Evolutionary conservation across 169 alveolate species (phyloP).

Genomic region (Plasmodium yoelii): DNA sequence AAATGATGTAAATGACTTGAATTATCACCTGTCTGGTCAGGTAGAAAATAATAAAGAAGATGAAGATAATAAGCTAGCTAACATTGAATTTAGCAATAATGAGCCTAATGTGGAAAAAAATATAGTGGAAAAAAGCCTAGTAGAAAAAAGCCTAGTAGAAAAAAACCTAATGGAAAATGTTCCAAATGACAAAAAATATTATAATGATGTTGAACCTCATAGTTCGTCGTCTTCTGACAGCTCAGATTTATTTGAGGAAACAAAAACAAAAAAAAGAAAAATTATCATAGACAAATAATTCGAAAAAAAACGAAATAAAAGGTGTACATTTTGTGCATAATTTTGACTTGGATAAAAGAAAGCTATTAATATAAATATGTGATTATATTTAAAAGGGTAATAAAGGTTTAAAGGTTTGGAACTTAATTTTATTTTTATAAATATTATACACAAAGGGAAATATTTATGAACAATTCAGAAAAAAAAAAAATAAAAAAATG

Average conservation of each 20-base stretch:
- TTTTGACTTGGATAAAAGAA: too few species aligned
- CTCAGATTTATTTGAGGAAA: constrained; percentile 66
- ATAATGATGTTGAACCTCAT: not conserved
- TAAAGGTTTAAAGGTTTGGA: too few species aligned
- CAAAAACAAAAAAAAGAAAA: constrained; percentile 58
- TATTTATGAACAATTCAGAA: too few species aligned
- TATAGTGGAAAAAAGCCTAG: not conserved
- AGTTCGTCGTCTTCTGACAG: constrained; percentile 12
- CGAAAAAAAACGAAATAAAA: too few species aligned
- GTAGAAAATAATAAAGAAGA: not conserved
- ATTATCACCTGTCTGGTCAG: constrained; percentile 26
- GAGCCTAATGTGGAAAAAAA: not conserved
- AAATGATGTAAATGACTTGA: constrained; percentile 45
- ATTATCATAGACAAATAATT: constrained; percentile 2
- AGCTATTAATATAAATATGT: too few species aligned
- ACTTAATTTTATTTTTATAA: too few species aligned
- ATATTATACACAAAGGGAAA: too few species aligned
- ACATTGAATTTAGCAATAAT: not conserved
- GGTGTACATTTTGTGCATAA: too few species aligned
- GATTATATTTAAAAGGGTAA: too few species aligned
- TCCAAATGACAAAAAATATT: not conserved
- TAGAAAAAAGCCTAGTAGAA: too few species aligned
- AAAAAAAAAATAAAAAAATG: not conserved
- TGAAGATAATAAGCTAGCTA: not conserved
- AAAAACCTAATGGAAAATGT: not conserved